Conservation (phyloP, 2,329 filamentous ascomycete species). For the Xylariaceae sp. region DNA sequence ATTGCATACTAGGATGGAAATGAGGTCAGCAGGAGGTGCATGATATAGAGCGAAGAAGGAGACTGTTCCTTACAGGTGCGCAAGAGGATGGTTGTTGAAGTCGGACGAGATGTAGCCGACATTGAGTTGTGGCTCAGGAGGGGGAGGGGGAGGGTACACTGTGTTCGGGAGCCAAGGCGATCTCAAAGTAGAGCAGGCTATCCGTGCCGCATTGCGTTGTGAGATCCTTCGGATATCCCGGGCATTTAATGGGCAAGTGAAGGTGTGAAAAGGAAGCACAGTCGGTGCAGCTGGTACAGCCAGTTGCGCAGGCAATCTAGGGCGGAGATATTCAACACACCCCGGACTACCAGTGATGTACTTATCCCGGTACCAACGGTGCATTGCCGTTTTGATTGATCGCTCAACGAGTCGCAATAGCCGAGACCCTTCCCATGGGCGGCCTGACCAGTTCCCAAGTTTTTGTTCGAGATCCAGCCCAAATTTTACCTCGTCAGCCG, state of each 20-base stretch:
- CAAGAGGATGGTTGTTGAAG: slow-evolving; percentile 97
- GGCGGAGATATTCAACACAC: slow-evolving; percentile 61
- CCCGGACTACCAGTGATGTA: slow-evolving; percentile 61
- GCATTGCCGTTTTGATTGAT: slow-evolving; percentile 69
- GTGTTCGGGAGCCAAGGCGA: slow-evolving; percentile 79
- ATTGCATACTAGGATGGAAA: slow-evolving; percentile 69
- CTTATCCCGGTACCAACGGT: slow-evolving; percentile 84
- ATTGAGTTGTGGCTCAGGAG: slow-evolving; percentile 78
- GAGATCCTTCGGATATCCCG: slow-evolving; percentile 92
- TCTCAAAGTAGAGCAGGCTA: slow-evolving; percentile 83
- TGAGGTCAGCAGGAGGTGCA: background rate
- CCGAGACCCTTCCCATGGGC: slow-evolving; percentile 84
- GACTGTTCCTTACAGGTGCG: slow-evolving; percentile 62
- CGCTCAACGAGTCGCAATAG: slow-evolving; percentile 81
- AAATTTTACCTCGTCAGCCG: slow-evolving; percentile 32
- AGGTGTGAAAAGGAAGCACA: slow-evolving; percentile 94
- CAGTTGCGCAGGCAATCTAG: slow-evolving; percentile 67
- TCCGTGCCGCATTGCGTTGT: slow-evolving; percentile 87
- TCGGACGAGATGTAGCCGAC: slow-evolving; percentile 97
- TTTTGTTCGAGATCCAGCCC: slow-evolving; percentile 38
- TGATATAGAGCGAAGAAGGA: background rate
- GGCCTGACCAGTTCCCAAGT: slow-evolving; percentile 61
- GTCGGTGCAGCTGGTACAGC: slow-evolving; percentile 85
- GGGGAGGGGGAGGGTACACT: slow-evolving; percentile 80
- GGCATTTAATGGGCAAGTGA: slow-evolving; percentile 88